Percentiles rank a stretch among this genome's conserved stretches.
Evolutionary conservation across 2,329 filamentous ascomycete genomes (phyloP).

Genomic region (Beauveria scarabaeidicola): DNA sequence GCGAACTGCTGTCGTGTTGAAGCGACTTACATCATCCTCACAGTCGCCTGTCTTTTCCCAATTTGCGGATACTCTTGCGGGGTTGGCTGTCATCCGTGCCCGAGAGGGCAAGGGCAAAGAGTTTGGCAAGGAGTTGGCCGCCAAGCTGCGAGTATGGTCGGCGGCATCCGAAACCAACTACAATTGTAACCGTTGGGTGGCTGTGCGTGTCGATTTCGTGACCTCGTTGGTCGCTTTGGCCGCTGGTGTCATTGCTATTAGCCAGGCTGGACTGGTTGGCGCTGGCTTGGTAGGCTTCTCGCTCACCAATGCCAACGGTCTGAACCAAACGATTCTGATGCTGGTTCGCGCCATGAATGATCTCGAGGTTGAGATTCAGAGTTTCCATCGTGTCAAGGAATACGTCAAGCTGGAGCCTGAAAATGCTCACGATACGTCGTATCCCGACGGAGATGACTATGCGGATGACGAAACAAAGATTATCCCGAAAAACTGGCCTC

Average conservation of each 20-base stretch:
- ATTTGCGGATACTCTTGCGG: conserved; percentile 44
- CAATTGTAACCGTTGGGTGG: conserved; percentile 51
- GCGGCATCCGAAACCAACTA: conserved; percentile 40
- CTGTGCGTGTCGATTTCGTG: conserved; percentile 44
- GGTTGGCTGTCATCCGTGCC: conserved; percentile 43
- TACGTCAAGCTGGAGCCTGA: conserved; percentile 39
- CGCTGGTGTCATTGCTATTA: conserved; percentile 45
- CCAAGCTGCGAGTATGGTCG: conserved; percentile 39
- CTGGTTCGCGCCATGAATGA: conserved; percentile 48
- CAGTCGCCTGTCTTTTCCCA: conserved; percentile 49
- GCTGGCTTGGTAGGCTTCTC: conserved; percentile 50
- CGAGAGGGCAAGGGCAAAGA: conserved; percentile 37
- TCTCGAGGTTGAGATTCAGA: conserved; percentile 42
- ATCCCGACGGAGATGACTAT: conserved; percentile 31
- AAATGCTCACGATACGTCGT: conserved; percentile 32
- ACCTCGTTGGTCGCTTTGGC: conserved; percentile 43
- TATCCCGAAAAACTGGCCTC: conserved; percentile 37
- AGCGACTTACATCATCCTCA: conserved; percentile 35
- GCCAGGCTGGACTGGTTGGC: conserved; percentile 35
- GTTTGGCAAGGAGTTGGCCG: conserved; percentile 41
- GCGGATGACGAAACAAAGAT: conserved; percentile 28
- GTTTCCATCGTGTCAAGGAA: conserved; percentile 41
- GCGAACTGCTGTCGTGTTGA: conserved; percentile 38
- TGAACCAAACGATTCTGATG: conserved; percentile 42
- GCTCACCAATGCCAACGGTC: conserved; percentile 44